A percentile compares a stretch with the other conserved stretches of the same genome.
Conservation (phyloP, 306 rosid genomes). For the Castanea sativa region DNA sequence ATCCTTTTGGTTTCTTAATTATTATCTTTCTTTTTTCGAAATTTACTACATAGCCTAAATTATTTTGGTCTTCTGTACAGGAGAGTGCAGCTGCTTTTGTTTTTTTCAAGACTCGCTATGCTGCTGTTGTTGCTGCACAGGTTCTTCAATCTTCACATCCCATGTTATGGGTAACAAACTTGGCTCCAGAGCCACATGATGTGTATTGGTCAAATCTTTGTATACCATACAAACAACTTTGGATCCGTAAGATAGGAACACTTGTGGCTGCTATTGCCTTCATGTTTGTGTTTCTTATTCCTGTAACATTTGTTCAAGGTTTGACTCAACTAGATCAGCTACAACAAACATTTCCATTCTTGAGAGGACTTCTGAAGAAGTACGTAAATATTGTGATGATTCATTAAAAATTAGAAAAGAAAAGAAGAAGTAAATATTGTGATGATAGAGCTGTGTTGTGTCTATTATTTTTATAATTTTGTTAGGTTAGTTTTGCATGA, state of each 20-base stretch:
- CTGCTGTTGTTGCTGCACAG: constrained; percentile 60
- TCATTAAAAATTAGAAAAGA: background rate
- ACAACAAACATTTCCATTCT: constrained; percentile 65
- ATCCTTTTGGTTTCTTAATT: background rate
- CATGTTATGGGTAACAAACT: constrained; percentile 82
- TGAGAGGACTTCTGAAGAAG: constrained; percentile 58
- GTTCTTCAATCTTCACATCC: constrained; percentile 94
- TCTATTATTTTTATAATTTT: background rate
- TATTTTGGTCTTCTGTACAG: constrained; percentile 39
- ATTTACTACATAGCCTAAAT: background rate
- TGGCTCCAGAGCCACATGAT: constrained; percentile 89
- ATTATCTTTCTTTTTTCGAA: background rate
- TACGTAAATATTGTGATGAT: constrained; percentile 22
- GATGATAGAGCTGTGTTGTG: background rate
- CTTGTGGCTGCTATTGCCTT: constrained; percentile 63
- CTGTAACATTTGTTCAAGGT: constrained; percentile 84
- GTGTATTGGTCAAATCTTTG: constrained; percentile 91
- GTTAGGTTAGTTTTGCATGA: background rate
- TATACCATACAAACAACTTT: constrained; percentile 81
- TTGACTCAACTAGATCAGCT: constrained; percentile 77
- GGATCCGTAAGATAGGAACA: constrained; percentile 82
- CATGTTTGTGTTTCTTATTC: constrained; percentile 72
- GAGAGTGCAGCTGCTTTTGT: constrained; percentile 91
- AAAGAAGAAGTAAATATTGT: background rate
- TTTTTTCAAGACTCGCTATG: constrained; percentile 88